A percentile compares a stretch with the other conserved stretches of the same genome.
These are phyloP conservation scores for Bolboschoenoplectus hybrid DNA, from an alignment of 202 grass and related monocot species.

Conservation along the genomic window DNA sequence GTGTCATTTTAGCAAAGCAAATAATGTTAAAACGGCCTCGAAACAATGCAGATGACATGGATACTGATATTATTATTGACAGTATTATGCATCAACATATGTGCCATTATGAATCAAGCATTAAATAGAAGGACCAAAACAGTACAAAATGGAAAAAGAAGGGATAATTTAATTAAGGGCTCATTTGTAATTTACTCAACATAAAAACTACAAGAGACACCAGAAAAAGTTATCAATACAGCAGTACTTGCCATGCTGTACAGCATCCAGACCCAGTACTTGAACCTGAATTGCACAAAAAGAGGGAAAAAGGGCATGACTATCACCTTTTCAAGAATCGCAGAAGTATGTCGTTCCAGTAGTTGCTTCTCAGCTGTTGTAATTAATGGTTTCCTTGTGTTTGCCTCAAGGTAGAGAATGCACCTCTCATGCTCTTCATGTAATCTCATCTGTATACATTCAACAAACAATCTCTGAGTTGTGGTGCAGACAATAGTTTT, in stretches of 20 bases:
- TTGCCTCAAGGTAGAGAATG: slow-evolving; percentile 88
- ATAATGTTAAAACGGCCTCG: neutral
- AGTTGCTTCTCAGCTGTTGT: slow-evolving; percentile 91
- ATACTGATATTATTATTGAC: slow-evolving; percentile 11
- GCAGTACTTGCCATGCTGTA: slow-evolving; percentile 9
- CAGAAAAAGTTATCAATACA: neutral
- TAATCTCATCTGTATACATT: slow-evolving; percentile 81
- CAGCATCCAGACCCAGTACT: neutral
- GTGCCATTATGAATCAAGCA: neutral
- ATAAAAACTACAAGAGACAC: neutral
- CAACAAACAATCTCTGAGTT: slow-evolving; percentile 40
- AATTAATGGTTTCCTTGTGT: slow-evolving; percentile 85
- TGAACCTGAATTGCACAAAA: slow-evolving; percentile 13
- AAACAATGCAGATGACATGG: neutral
- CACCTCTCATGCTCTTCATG: slow-evolving; percentile 99
- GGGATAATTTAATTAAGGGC: neutral
- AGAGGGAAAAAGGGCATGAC: neutral
- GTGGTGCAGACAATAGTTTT: slow-evolving; percentile 30
- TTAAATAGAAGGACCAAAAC: neutral
- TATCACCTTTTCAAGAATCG: slow-evolving; percentile 96
- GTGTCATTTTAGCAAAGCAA: slow-evolving; percentile 9
- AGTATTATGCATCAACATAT: neutral
- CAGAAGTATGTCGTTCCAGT: slow-evolving; percentile 76
- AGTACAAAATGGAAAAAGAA: neutral
- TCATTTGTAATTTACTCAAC: neutral